phyloP scores from a whole-genome alignment of 2,329 filamentous ascomycete genomes.

The Neonectria hederae region DNA sequence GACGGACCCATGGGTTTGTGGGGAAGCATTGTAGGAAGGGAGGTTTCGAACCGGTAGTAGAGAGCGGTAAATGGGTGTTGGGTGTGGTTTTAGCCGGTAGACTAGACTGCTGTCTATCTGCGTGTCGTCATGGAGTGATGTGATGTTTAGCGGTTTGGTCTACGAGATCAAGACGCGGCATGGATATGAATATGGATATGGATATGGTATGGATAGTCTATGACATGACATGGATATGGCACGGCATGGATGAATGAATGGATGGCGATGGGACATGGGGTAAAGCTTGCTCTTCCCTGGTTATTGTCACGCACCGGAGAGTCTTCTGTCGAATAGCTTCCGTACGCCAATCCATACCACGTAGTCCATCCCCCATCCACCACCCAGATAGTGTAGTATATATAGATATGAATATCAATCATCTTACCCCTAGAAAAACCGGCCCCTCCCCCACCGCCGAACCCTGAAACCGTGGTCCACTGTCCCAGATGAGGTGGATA shows the following conservation, averaged over 20 bases:
- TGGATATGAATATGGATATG: too few relatives aligned
- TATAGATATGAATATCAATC: too few relatives aligned
- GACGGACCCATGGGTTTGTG: constrained; percentile 11
- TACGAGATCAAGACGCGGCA: background rate
- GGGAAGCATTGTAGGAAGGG: background rate
- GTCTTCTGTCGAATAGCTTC: background rate
- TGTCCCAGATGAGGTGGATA: background rate
- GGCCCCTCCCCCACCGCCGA: background rate
- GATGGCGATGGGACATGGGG: too few relatives aligned
- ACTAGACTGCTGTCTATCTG: background rate
- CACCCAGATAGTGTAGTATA: too few relatives aligned
- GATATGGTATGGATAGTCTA: too few relatives aligned
- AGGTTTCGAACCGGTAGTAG: background rate
- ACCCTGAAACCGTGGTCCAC: background rate
- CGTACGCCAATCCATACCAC: background rate
- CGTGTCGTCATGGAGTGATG: background rate
- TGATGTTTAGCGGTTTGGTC: too few relatives aligned
- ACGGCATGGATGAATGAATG: too few relatives aligned
- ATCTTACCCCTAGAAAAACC: background rate
- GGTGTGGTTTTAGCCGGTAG: background rate
- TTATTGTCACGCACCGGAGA: background rate
- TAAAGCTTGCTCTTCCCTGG: background rate
- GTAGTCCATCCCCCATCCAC: too few relatives aligned
- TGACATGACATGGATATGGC: too few relatives aligned
- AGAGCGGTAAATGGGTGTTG: background rate